Evolutionary conservation across 1,284 basidiomycete genomes (phyloP).

Genomic region (Irpex sp.): DNA sequence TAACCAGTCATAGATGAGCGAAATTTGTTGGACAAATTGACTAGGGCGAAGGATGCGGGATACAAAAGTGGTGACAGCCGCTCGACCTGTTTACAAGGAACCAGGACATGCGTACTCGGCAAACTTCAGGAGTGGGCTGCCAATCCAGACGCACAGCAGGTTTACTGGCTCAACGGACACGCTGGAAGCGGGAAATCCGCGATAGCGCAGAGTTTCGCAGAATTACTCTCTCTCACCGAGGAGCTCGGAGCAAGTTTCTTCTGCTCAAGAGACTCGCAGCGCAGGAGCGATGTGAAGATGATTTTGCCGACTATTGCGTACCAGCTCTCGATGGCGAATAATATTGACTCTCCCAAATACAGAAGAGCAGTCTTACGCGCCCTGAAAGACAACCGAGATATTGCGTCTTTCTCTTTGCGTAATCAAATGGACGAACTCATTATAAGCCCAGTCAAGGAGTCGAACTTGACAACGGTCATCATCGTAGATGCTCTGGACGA

Average conservation of each 20-base stretch:
- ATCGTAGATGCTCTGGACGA: slow-evolving; percentile 22
- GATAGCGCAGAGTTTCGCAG: slow-evolving; percentile 13
- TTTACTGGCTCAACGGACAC: slow-evolving; percentile 13
- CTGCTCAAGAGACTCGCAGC: slow-evolving; percentile 14
- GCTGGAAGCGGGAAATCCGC: slow-evolving; percentile 16
- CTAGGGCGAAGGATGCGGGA: neutral
- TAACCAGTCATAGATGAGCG: neutral
- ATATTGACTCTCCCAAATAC: neutral
- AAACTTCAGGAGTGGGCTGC: neutral
- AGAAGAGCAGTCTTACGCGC: neutral
- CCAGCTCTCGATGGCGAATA: slow-evolving; percentile 15
- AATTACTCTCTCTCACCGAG: too few species aligned
- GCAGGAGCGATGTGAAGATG: slow-evolving; percentile 9
- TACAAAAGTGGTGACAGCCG: neutral
- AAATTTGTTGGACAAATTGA: neutral
- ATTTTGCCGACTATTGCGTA: slow-evolving; percentile 24
- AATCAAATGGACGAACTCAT: slow-evolving; percentile 6
- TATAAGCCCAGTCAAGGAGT: slow-evolving; percentile 1
- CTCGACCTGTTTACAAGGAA: neutral
- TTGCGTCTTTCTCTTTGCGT: too few species aligned
- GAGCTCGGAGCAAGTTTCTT: slow-evolving; percentile 23
- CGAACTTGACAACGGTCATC: slow-evolving; percentile 6
- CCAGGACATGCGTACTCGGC: neutral
- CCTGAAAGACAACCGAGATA: neutral
- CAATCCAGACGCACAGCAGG: neutral